A percentile compares a stretch with the other conserved stretches of the same genome.
Evolutionary conservation across 2,329 filamentous ascomycete genomes (phyloP).

Genomic region (Lizonia empirigonia): DNA sequence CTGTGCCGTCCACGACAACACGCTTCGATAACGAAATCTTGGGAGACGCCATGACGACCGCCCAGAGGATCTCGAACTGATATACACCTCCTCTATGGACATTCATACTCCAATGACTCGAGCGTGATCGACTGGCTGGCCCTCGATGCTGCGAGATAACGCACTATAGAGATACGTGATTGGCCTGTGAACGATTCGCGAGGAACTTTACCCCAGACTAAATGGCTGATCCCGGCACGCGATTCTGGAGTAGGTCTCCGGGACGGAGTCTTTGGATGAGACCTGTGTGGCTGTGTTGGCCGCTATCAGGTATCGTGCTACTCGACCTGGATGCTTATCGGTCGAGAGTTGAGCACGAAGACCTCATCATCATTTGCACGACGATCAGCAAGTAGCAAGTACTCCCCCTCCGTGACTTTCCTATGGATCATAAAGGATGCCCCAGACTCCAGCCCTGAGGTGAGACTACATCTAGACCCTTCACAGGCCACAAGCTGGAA

Average conservation of each 20-base stretch:
- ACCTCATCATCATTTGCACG: conserved; percentile 1
- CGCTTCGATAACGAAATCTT: neutral
- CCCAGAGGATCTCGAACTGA: conserved; percentile 4
- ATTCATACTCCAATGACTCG: neutral
- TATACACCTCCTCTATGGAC: neutral
- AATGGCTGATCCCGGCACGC: neutral
- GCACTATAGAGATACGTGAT: conserved; percentile 24
- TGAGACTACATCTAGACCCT: neutral
- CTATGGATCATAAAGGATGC: too few species aligned
- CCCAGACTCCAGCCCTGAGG: too few species aligned
- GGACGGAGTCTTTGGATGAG: neutral
- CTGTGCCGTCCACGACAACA: neutral
- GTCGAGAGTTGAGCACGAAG: neutral
- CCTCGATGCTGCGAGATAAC: conserved; percentile 49
- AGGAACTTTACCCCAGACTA: conserved; percentile 10
- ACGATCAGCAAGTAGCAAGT: conserved; percentile 6
- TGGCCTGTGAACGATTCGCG: conserved; percentile 19
- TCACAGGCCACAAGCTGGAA: neutral
- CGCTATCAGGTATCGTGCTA: conserved; percentile 2
- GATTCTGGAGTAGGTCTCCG: neutral
- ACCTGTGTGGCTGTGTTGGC: neutral
- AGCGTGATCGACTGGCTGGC: neutral
- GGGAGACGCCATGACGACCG: conserved; percentile 15
- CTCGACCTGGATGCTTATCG: conserved; percentile 3
- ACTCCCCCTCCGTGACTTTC: too few species aligned